Evolutionary conservation across 441 rosid genomes (phyloP), one percentile per base, ranked within the genome.

Genomic region (Oxalis stricta): DNA sequence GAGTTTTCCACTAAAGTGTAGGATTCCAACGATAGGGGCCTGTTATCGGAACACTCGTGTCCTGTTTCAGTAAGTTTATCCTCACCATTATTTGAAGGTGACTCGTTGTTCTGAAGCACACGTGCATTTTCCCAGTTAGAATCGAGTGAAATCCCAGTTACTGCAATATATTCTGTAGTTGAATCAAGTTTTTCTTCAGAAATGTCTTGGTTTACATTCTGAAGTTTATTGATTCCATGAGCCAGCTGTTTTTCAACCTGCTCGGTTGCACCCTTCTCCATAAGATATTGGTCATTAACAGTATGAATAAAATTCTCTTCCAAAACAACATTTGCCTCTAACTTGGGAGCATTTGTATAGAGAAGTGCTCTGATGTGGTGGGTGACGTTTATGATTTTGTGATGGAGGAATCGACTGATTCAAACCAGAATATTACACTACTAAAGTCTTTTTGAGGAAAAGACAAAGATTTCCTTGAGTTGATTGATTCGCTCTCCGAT

Each of bases 1-100:
- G 56, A 60, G 38, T 38, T 56, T 21, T 45, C 63, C 6, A 44
- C 13, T 31, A 59, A 23, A 45, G 14, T 37, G 21, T 30, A 9
- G 50, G 53, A 35, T 48, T 52, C 65, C 41, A 44, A 40, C 18
- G 42, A 46, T 37, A 50, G 29, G 37, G 64, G 51, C 52, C 37
- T 48, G 46, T 38, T n/a, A n/a, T n/a, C n/a, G 26, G 59, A 46
- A 31, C 59, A 41, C 34, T 29, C 55, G 33, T 43, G 15, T 39
- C 36, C 56, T 29, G 10, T 17, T 43, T 54, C 61, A 39, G 15
- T 38, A 18, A 53, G 5, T 48, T 46, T 48, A 33, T 50, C 44
- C 48, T 56, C 59, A 33, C 20, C 39, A 39, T 52, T 52, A 62
- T 50, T 52, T 47, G 44, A 31, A 30, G 34, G 48, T 37, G 48